Conservation (phyloP, 768 basidiomycete species). For the Collybiopsis confluens region DNA sequence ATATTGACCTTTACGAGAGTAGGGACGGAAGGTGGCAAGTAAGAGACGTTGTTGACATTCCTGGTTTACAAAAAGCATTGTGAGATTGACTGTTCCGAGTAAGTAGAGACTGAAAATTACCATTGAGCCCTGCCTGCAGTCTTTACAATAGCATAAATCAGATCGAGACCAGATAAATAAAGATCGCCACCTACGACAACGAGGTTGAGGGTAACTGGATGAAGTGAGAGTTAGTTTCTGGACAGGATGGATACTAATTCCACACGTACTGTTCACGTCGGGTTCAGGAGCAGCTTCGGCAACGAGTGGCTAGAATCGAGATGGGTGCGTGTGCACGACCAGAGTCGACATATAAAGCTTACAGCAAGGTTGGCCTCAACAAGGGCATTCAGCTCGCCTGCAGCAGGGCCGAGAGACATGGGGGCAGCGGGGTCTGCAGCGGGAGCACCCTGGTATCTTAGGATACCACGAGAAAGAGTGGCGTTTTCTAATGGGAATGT, state of each 20-base stretch:
- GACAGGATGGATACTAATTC: too few relatives aligned
- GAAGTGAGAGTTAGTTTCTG: too few relatives aligned
- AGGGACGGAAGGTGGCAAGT: conserved; percentile 19
- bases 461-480: conserved; percentile 27
- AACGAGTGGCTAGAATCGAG: conserved; percentile 13
- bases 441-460: conserved; percentile 36
- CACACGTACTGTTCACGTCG: conserved; percentile 17
- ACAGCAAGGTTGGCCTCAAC: conserved; percentile 11
- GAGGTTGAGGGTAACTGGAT: conserved; percentile 16
- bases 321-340: neutral
- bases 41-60: conserved; percentile 29
- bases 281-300: conserved; percentile 15
- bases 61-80: neutral
- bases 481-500: conserved; percentile 27
- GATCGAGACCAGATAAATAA: neutral
- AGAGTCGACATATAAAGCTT: neutral
- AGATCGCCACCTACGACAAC: conserved; percentile 14
- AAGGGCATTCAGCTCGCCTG: neutral
- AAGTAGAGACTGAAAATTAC: conserved; percentile 12
- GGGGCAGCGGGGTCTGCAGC: conserved; percentile 28
- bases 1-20: conserved; percentile 18
- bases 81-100: neutral
- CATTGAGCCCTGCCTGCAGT: conserved; percentile 21
- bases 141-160: neutral
- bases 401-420: conserved; percentile 16